phyloP scores from a whole-genome alignment of 176 grass and related monocot species.

The Juncus effusus region DNA sequence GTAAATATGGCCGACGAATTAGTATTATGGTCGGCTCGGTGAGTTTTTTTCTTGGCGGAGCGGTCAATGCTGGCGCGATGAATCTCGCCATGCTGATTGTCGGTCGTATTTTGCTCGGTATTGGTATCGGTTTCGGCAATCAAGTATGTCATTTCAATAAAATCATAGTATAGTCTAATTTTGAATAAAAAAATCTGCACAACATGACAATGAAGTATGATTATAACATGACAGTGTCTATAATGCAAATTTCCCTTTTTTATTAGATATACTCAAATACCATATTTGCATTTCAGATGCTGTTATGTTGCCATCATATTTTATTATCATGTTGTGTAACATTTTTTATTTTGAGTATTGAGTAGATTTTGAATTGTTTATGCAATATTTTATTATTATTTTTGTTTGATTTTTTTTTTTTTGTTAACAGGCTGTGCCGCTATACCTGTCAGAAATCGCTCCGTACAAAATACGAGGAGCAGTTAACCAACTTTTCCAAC shows the following conservation, averaged over 20 bases:
- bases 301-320: neutral
- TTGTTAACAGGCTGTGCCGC: conserved; percentile 59
- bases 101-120: conserved; percentile 72
- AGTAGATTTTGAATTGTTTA: neutral
- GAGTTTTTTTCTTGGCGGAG: conserved; percentile 88
- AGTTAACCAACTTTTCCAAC: conserved; percentile 96
- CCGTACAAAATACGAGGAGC: conserved; percentile 81
- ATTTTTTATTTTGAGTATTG: neutral
- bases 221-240: no score
- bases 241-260: no score
- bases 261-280: no score
- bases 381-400: neutral
- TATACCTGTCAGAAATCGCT: conserved; percentile 91
- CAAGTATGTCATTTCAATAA: conserved; percentile 32
- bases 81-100: conserved; percentile 85
- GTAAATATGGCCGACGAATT: conserved; percentile 44
- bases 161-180: no score
- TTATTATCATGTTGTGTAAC: neutral
- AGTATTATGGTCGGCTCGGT: conserved; percentile 85
- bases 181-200: no score
- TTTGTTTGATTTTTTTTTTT: conserved; percentile 14
- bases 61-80: conserved; percentile 56
- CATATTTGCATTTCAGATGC: no score
- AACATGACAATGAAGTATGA: no score
- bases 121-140: conserved; percentile 93